These are phyloP conservation scores for Chrysophaeum taylorii DNA, from an alignment of 352 stramenopile genomes.

Conservation along the genomic window DNA sequence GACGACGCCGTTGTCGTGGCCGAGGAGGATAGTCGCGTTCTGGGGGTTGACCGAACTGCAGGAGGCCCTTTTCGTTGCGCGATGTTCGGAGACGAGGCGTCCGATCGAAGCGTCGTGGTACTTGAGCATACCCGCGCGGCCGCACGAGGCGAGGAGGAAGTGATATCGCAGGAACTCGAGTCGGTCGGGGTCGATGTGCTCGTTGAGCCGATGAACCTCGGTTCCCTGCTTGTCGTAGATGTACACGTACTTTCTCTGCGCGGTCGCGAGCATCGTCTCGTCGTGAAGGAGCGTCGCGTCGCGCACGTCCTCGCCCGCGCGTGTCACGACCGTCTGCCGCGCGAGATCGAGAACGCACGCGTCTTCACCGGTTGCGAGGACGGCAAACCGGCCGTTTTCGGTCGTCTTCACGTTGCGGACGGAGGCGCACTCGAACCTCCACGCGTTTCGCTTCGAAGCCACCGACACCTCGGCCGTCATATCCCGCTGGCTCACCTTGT, in stretches of 20 bases:
- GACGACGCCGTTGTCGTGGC: constrained; percentile 92
- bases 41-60: constrained; percentile 87
- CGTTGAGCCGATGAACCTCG: constrained; percentile 88
- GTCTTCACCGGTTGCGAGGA: constrained; percentile 88
- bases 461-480: constrained; percentile 67
- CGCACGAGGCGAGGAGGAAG: constrained; percentile 91
- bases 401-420: constrained; percentile 79
- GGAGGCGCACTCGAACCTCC: constrained; percentile 94
- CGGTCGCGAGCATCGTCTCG: constrained; percentile 86
- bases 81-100: constrained; percentile 73
- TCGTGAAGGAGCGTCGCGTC: constrained; percentile 96
- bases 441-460: constrained; percentile 63
- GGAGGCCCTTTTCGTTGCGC: constrained; percentile 74
- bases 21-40: constrained; percentile 90
- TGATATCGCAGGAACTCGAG: constrained; percentile 97
- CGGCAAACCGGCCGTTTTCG: constrained; percentile 81
- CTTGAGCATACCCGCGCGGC: constrained; percentile 67
- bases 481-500: constrained; percentile 83
- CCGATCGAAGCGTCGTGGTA: constrained; percentile 94
- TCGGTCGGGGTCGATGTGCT: constrained; percentile 73
- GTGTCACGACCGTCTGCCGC: constrained; percentile 57
- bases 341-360: constrained; percentile 80
- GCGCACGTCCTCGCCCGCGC: constrained; percentile 80
- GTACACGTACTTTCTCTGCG: constrained; percentile 93
- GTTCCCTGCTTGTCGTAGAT: constrained; percentile 94